Evolutionary conservation across 2,329 filamentous ascomycete genomes (phyloP).

Genomic region (Leptographium flavum): DNA sequence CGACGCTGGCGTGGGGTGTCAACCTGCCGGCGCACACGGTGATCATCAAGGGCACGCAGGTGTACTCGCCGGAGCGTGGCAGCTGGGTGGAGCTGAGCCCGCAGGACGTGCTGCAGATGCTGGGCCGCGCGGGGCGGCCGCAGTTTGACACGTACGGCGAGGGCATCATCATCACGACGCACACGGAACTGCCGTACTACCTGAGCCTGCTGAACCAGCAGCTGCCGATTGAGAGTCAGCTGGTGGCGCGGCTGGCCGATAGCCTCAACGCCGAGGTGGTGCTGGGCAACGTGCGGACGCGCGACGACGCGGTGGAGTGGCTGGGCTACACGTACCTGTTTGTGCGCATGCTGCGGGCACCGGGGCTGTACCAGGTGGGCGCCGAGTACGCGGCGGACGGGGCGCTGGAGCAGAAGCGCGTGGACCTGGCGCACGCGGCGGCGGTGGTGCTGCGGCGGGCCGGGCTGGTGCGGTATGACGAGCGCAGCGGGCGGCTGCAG

Average conservation of each 20-base stretch:
- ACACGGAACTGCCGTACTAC: slow-evolving; percentile 92
- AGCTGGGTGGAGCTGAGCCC: slow-evolving; percentile 97
- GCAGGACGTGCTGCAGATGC: slow-evolving; percentile 96
- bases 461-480: slow-evolving; percentile 86
- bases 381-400: slow-evolving; percentile 90
- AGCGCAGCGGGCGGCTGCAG: slow-evolving; percentile 77
- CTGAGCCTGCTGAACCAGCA: slow-evolving; percentile 94
- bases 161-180: slow-evolving; percentile 95
- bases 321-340: slow-evolving; percentile 96
- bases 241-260: slow-evolving; percentile 84
- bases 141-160: slow-evolving; percentile 97
- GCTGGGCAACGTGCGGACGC: slow-evolving; percentile 76
- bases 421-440: slow-evolving; percentile 93
- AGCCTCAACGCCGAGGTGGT: slow-evolving; percentile 96
- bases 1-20: slow-evolving; percentile 97
- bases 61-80: slow-evolving; percentile 97
- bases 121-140: slow-evolving; percentile 88
- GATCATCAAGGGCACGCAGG: slow-evolving; percentile 95
- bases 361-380: slow-evolving; percentile 87
- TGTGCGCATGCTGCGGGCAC: slow-evolving; percentile 91
- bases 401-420: slow-evolving; percentile 84
- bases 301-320: slow-evolving; percentile 98
- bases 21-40: slow-evolving; percentile 96
- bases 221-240: slow-evolving; percentile 90
- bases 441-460: slow-evolving; percentile 77